Base-by-base conservation (phyloP, 2,329 filamentous ascomycete species). In the Penicillium concentricum region DNA sequence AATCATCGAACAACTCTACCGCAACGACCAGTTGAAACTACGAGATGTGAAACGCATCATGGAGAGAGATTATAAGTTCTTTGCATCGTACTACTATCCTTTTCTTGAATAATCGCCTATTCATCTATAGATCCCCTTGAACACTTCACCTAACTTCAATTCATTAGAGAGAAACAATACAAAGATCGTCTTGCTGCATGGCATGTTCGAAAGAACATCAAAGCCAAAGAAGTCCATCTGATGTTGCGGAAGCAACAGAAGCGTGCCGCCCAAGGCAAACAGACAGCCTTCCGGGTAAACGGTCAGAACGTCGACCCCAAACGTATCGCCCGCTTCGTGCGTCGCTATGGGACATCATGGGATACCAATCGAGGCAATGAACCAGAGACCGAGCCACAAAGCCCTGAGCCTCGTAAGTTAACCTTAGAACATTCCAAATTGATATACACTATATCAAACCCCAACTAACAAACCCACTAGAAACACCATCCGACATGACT, bases 221-320 rank as follows among this genome's bases (percentile, higher is more conserved):
- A 74, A 60, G 69, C 70, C 45, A 71, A 71, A 54, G 71, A 74
- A 56, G 70, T 72, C 38, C 69, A 73, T 39, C 53, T 74, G 39
- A 73, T 74, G 71, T 66, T 73, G 28, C 71, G 71, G 48, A 74
- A 74, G 46, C 69, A 74, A 55, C 65, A 72, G 51, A 73, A 73
- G 54, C 72, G 72, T 13, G 72, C 72, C 44, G 70, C 72, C 45
- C 67, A 63, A n/a, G 72, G 72, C 59, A 74, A 74, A 52, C 67
- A 69, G 57, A 74, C 71, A 5, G 71, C 70, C 9, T 74, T 74
- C 47, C 69, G 72, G 6, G 66, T 72, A 12, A 67, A 63, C 24
- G 71, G 72, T 2, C 70, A 73, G 34, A 64, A 70, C 46, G 69
- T 74, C 41, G 71, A 73, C 50, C 61, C 63, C 8, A 72, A 72